Evolutionary conservation across 306 rosid genomes (phyloP).

Genomic region (Sechiopsis laciniata): DNA sequence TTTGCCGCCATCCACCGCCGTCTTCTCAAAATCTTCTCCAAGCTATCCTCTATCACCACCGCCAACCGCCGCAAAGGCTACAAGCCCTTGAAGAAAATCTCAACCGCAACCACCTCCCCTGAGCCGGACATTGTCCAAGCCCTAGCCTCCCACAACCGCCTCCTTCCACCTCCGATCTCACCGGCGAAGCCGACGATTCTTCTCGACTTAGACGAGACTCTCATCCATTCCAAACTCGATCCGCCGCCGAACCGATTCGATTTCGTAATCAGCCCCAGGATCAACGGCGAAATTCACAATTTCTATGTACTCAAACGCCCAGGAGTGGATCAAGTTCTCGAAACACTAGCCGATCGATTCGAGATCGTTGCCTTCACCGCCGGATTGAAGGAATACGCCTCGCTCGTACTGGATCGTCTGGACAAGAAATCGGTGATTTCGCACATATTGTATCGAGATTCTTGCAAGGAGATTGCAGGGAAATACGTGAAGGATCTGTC

Average conservation of each 20-base stretch:
- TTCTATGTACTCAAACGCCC: constrained; percentile 87
- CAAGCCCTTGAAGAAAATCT: constrained; percentile 47
- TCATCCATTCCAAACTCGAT: constrained; percentile 53
- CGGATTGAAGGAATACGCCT: constrained; percentile 69
- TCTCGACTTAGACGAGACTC: constrained; percentile 82
- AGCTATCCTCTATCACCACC: constrained; percentile 40
- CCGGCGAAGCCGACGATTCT: constrained; percentile 40
- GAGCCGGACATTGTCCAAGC: constrained; percentile 28
- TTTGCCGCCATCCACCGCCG: constrained; percentile 61
- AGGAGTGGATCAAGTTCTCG: constrained; percentile 61
- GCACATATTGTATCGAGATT: constrained; percentile 68
- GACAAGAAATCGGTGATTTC: constrained; percentile 52
- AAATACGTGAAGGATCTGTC: constrained; percentile 71
- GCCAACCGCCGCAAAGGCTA: constrained; percentile 43
- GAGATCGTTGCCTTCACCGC: constrained; percentile 93
- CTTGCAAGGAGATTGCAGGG: constrained; percentile 60
- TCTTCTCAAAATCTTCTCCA: constrained; percentile 62
- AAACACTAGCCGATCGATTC: constrained; percentile 37
- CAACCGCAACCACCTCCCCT: background rate
- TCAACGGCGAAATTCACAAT: constrained; percentile 49
- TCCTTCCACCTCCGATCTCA: constrained; percentile 33
- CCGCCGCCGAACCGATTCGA: constrained; percentile 55
- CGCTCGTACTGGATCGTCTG: constrained; percentile 66
- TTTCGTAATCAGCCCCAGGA: constrained; percentile 62
- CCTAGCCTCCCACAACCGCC: constrained; percentile 33